phyloP scores from a whole-genome alignment of 2,329 filamentous ascomycete genomes.

The Penicillium occitanis region DNA sequence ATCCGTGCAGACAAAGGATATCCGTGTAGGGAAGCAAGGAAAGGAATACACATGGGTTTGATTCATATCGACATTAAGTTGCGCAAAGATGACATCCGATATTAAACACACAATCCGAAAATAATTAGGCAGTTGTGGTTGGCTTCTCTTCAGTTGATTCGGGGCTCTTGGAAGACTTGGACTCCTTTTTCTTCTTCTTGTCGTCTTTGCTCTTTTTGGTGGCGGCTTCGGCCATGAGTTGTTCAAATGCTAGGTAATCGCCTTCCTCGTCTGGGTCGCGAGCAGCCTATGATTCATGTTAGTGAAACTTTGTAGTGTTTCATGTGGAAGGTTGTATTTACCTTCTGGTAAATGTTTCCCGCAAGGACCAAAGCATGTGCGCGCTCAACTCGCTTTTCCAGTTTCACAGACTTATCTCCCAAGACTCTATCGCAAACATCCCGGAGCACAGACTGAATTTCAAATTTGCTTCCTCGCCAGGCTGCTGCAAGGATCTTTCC shows the following conservation, averaged over 20 bases:
- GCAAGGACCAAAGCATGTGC: conserved; percentile 86
- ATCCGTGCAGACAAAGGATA: conserved; percentile 15
- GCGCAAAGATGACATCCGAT: background rate
- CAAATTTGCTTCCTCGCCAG: conserved; percentile 94
- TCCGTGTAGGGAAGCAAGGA: conserved; percentile 9
- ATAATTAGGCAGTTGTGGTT: conserved; percentile 1
- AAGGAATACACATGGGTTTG: conserved; percentile 5
- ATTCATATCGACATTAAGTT: conserved; percentile 19
- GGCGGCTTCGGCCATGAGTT: conserved; percentile 93
- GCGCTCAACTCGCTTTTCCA: conserved; percentile 84
- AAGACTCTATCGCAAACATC: conserved; percentile 92
- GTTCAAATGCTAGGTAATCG: conserved; percentile 97
- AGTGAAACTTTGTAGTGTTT: conserved; percentile 8
- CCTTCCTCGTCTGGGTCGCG: conserved; percentile 94
- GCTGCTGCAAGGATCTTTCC: conserved; percentile 97
- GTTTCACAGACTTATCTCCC: conserved; percentile 72
- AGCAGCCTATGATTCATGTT: conserved; percentile 61
- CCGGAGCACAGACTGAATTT: conserved; percentile 92
- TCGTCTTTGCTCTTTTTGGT: conserved; percentile 86
- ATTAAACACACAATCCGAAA: background rate
- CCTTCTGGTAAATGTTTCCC: conserved; percentile 85
- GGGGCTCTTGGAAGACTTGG: conserved; percentile 30
- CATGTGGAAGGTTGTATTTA: conserved; percentile 40
- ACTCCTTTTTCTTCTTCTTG: conserved; percentile 67
- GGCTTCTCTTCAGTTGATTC: conserved; percentile 9